phyloP scores from a whole-genome alignment of 2,329 filamentous ascomycete genomes.

The Penicillium aurantiogriseum region DNA sequence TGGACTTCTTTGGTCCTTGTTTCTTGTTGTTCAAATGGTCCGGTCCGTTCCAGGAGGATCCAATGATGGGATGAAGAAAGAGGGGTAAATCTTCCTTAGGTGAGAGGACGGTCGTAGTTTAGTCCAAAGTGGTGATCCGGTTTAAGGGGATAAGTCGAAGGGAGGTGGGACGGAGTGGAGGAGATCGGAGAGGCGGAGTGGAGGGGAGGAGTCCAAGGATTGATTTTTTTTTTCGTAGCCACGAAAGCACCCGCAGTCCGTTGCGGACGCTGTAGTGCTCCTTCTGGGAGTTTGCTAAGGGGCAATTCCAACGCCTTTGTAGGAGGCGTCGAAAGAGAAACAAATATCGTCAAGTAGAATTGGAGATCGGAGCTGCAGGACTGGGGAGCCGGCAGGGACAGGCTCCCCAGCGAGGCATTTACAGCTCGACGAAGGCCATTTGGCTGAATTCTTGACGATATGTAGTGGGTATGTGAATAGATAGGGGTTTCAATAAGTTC shows the following conservation, averaged over 20 bases:
- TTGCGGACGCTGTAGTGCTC: slow-evolving; percentile 38
- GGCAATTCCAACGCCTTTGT: slow-evolving; percentile 62
- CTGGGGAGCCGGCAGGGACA: slow-evolving; percentile 64
- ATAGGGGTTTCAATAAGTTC: slow-evolving; percentile 18
- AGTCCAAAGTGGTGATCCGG: background rate
- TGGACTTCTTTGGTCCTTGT: slow-evolving; percentile 3
- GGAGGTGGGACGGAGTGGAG: slow-evolving; percentile 16
- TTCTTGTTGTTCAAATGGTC: background rate
- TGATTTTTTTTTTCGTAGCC: slow-evolving; percentile 17
- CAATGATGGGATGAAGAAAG: background rate
- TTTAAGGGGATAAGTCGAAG: slow-evolving; percentile 7
- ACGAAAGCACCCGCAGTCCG: slow-evolving; percentile 40
- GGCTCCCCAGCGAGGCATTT: slow-evolving; percentile 78
- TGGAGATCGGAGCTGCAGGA: slow-evolving; percentile 79
- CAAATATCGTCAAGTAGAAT: slow-evolving; percentile 56
- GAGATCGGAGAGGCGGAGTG: slow-evolving; percentile 15
- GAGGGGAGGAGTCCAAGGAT: slow-evolving; percentile 15
- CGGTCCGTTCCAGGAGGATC: background rate
- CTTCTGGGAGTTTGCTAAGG: slow-evolving; percentile 41
- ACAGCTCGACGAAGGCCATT: slow-evolving; percentile 83
- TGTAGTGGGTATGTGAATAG: slow-evolving; percentile 32
- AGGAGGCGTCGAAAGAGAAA: slow-evolving; percentile 50
- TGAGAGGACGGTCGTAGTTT: background rate
- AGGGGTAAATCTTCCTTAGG: background rate
- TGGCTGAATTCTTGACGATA: slow-evolving; percentile 71